Conservation (phyloP, 345 rosid genomes). For the Eutrema japonicum region DNA sequence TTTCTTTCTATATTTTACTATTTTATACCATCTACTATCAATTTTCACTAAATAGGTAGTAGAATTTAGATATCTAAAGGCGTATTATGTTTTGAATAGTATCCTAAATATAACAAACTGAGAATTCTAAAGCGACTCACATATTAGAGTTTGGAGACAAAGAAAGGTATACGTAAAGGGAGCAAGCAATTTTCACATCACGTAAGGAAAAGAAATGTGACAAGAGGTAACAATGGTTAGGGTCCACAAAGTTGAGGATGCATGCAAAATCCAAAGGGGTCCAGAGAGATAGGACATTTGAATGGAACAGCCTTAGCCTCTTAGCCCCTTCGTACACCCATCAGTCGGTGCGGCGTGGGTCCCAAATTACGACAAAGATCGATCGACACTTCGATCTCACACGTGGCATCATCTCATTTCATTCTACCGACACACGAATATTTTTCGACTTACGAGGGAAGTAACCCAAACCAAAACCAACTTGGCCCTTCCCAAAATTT, state of each 20-base stretch:
- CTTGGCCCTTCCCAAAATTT: no score
- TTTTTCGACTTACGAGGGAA: conserved; percentile 61
- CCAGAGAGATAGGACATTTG: conserved; percentile 38
- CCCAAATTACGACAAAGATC: conserved; percentile 30
- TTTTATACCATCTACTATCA: no score
- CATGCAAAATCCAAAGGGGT: conserved; percentile 40
- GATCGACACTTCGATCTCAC: conserved; percentile 23
- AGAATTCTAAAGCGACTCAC: no score
- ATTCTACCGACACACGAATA: conserved; percentile 51
- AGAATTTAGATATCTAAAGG: no score
- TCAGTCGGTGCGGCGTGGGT: conserved; percentile 39
- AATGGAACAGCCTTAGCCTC: conserved; percentile 38
- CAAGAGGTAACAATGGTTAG: conserved; percentile 28
- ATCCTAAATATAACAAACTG: not conserved
- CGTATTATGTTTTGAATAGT: no score
- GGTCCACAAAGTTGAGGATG: conserved; percentile 4
- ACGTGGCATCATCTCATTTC: conserved; percentile 32
- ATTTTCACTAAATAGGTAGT: no score
- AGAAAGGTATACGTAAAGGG: not conserved
- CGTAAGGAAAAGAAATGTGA: conserved; percentile 27
- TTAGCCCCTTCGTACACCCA: conserved; percentile 23
- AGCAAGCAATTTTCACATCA: conserved; percentile 20
- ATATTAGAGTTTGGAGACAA: not conserved
- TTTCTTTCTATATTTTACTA: no score
- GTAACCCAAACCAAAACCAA: conserved; percentile 21